Percentiles rank a stretch among this genome's conserved stretches.
Conservation (phyloP, 2,329 filamentous ascomycete species). For the Penicillium sumatraense region DNA sequence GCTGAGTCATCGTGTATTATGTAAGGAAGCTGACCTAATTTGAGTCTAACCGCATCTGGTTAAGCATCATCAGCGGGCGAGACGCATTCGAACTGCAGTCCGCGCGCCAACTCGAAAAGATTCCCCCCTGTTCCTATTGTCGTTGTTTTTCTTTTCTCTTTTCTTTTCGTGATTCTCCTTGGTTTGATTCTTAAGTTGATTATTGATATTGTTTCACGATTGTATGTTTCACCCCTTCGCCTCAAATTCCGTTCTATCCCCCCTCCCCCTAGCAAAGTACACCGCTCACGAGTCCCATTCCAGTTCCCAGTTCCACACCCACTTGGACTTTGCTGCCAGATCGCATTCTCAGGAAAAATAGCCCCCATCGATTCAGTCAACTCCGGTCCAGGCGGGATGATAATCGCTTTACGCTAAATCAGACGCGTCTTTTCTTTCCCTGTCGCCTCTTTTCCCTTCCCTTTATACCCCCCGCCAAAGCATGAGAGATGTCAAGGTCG, state of each 20-base stretch:
- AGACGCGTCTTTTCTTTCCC: conserved; percentile 13
- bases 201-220: neutral
- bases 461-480: conserved; percentile 25
- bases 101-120: conserved; percentile 2
- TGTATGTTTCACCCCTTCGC: neutral
- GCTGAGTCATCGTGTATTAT: neutral
- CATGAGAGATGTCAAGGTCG: conserved; percentile 67
- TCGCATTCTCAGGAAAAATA: conserved; percentile 36
- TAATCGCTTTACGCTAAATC: conserved; percentile 23
- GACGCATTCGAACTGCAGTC: conserved; percentile 11
- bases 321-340: conserved; percentile 30
- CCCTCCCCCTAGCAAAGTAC: no score
- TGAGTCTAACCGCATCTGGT: conserved; percentile 18
- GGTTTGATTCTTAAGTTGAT: conserved; percentile 7
- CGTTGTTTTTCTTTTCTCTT: neutral
- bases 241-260: conserved; percentile 6
- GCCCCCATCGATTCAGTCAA: conserved; percentile 19
- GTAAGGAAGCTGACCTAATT: neutral
- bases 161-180: neutral
- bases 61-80: conserved; percentile 33
- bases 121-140: neutral
- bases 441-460: conserved; percentile 1
- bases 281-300: no score
- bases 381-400: conserved; percentile 32
- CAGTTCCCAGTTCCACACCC: no score